Conservation (phyloP, 768 basidiomycete genomes). For the Lentinus tigrinus region DNA sequence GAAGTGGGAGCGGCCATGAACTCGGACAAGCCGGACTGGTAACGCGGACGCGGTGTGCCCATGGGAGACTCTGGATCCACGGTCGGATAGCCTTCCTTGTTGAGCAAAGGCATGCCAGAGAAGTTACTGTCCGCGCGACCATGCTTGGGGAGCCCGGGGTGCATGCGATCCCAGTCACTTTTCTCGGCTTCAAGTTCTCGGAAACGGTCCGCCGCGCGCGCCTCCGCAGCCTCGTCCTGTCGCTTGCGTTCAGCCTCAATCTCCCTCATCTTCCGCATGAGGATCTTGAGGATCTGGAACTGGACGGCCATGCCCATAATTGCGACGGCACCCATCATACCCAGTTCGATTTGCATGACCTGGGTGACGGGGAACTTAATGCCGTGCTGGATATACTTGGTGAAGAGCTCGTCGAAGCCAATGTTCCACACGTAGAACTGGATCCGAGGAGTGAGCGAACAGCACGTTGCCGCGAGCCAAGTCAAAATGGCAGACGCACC, state of each 20-base stretch:
- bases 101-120: constrained; percentile 66
- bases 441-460: constrained; percentile 13
- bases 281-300: constrained; percentile 77
- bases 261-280: constrained; percentile 78
- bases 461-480: constrained; percentile 1
- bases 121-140: constrained; percentile 61
- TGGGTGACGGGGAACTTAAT: constrained; percentile 84
- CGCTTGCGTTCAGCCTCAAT: constrained; percentile 72
- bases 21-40: constrained; percentile 70
- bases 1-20: constrained; percentile 57
- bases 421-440: constrained; percentile 97
- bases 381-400: constrained; percentile 63
- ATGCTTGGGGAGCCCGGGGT: constrained; percentile 63
- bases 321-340: constrained; percentile 78
- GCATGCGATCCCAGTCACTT: constrained; percentile 84
- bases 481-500: constrained; percentile 41
- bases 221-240: constrained; percentile 74
- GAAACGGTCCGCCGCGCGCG: constrained; percentile 70
- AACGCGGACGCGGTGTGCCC: constrained; percentile 51
- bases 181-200: constrained; percentile 65
- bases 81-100: constrained; percentile 35
- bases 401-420: constrained; percentile 79
- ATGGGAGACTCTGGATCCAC: constrained; percentile 52
- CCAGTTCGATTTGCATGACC: constrained; percentile 91
- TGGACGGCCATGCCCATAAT: constrained; percentile 90